Evolutionary conservation across 2,329 filamentous ascomycete species (phyloP), one percentile per base, ranked within the genome.

Genomic region (Cercospora zeae-maydis): DNA sequence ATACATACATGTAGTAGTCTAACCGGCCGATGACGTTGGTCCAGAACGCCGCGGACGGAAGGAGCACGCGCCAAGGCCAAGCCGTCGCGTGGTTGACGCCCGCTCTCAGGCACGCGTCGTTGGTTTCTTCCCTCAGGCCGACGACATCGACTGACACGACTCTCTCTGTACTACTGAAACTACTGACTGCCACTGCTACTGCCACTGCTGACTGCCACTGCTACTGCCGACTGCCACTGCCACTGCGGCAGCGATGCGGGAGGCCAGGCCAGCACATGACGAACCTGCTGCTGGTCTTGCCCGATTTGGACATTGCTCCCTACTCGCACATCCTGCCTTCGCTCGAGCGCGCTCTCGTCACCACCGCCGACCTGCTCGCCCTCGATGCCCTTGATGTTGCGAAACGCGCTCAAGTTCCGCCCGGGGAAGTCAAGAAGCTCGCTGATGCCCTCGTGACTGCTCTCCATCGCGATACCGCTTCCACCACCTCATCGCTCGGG

Each of bases 371-470:
- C 75, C 84, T 99, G 54, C 83, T 99, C 71, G 91, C 91, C 2
- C 87, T 96, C 66, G 91, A 96, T 73, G 84, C 88, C 3, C 82
- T 88, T 65, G 90, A 96, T 73, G 86, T 98, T 67, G 92, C 92
- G 62, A 95, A 90, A 79, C 89, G 91, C 75, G 93, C 92, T 55
- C 88, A 89, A 67, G 82, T 96, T 16, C 92, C 93, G 2, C 81
- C 93, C 7, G 83, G 89, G 39, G 92, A 97, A 73, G 82, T 97
- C 70, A 90, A 88, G 76, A 86, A 87, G 64, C 81, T 98, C 36
- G 84, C 86, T 66, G 82, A 83, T 61, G 87, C 87, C 59, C 79
- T 96, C 33, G 79, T 96, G 34, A 88, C 91, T 67, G 79, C 79
- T 16, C 86, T 92, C 71, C 81, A 86, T 61, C 79, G 80, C n/a